Evolutionary conservation across 176 grass and related monocot genomes (phyloP).

Genomic region (Hordeum vulgare): DNA sequence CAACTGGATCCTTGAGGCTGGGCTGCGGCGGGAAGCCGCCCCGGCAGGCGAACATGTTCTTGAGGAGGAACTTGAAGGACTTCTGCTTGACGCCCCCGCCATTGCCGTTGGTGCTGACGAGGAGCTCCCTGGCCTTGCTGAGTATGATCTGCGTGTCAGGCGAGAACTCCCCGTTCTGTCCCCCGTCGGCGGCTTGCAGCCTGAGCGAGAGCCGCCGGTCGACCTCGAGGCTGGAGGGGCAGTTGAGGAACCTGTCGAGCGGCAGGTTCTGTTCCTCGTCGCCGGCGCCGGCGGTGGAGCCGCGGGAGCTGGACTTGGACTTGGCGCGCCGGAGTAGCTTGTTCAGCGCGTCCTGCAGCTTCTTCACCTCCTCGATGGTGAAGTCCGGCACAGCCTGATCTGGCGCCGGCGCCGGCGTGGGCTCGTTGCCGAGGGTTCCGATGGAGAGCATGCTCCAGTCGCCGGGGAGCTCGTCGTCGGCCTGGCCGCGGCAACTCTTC

Average conservation of each 20-base stretch:
- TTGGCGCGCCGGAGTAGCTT: constrained; percentile 66
- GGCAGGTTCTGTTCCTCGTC: constrained; percentile 37
- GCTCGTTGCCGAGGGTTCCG: constrained; percentile 65
- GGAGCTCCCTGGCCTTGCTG: constrained; percentile 73
- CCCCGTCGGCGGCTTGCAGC: background rate
- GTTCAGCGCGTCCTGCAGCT: constrained; percentile 77
- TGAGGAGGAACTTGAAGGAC: constrained; percentile 86
- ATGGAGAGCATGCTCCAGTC: constrained; percentile 64
- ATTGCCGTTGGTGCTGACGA: constrained; percentile 42
- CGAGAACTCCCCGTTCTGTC: constrained; percentile 62
- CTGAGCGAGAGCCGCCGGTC: constrained; percentile 43
- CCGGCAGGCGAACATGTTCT: constrained; percentile 82
- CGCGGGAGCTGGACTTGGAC: constrained; percentile 43
- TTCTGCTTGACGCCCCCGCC: constrained; percentile 57
- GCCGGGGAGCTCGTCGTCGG: constrained; percentile 22
- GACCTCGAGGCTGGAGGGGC: constrained; percentile 96
- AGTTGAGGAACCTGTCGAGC: constrained; percentile 92
- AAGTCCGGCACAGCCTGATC: constrained; percentile 62
- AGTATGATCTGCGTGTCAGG: constrained; percentile 97
- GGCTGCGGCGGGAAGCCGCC: constrained; percentile 52
- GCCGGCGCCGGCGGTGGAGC: constrained; percentile 16
- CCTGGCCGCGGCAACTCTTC: constrained; percentile 13
- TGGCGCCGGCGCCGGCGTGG: background rate
- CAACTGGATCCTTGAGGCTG: constrained; percentile 62
- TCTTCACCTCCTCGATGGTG: constrained; percentile 80